Evolutionary conservation across 352 stramenopile species (phyloP).

Genomic region (Stephanocyclus meneghinianus): DNA sequence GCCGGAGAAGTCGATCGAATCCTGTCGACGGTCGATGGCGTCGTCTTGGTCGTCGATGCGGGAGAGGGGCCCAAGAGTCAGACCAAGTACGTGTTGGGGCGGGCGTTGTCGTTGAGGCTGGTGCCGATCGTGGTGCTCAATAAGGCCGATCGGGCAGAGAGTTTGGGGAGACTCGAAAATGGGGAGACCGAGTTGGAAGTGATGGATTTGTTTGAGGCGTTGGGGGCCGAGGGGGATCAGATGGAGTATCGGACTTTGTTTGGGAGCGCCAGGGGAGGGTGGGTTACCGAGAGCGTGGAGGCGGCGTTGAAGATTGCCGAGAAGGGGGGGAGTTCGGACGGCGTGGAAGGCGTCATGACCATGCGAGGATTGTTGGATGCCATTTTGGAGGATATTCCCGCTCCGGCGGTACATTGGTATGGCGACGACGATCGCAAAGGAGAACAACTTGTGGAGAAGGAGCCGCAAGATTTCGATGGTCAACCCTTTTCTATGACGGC

Average conservation of each 20-base stretch:
- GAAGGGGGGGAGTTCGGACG: slow-evolving; percentile 56
- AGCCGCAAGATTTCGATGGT: slow-evolving; percentile 39
- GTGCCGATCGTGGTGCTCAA: slow-evolving; percentile 96
- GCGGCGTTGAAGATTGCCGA: slow-evolving; percentile 58
- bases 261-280: slow-evolving; percentile 93
- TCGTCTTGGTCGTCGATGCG: slow-evolving; percentile 96
- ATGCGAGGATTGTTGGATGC: slow-evolving; percentile 92
- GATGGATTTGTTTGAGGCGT: slow-evolving; percentile 94
- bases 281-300: slow-evolving; percentile 89
- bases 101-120: slow-evolving; percentile 90
- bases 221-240: slow-evolving; percentile 91
- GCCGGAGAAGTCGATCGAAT: slow-evolving; percentile 97
- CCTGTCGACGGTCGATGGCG: slow-evolving; percentile 95
- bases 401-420: slow-evolving; percentile 80
- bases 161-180: slow-evolving; percentile 76
- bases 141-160: slow-evolving; percentile 94
- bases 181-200: slow-evolving; percentile 96
- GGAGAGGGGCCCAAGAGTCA: slow-evolving; percentile 96
- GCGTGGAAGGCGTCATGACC: slow-evolving; percentile 29
- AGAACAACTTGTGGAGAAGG: slow-evolving; percentile 13
- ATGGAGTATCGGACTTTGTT: slow-evolving; percentile 96
- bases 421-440: slow-evolving; percentile 53
- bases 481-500: slow-evolving; percentile 92
- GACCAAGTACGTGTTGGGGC: slow-evolving; percentile 98
- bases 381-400: slow-evolving; percentile 91